phyloP scores from a whole-genome alignment of 2,329 filamentous ascomycete species.

The Chrysosphaeria jannelii region DNA sequence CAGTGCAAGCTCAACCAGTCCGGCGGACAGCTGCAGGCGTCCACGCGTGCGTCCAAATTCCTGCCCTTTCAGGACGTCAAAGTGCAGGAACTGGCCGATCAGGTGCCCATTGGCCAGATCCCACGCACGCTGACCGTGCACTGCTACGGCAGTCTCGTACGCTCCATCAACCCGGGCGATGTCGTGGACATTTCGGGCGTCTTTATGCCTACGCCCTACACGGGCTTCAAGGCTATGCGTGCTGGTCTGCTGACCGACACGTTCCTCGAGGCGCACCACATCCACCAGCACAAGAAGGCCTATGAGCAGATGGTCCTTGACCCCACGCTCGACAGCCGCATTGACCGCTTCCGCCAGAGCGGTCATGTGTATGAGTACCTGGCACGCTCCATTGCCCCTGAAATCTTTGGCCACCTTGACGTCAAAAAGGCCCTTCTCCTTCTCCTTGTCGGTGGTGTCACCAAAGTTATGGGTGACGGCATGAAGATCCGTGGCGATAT shows the following conservation, averaged over 20 bases:
- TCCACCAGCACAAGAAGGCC: constrained; percentile 91
- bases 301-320: constrained; percentile 83
- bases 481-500: constrained; percentile 98
- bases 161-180: constrained; percentile 77
- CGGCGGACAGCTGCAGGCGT: constrained; percentile 79
- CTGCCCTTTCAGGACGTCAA: constrained; percentile 95
- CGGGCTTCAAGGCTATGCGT: constrained; percentile 92
- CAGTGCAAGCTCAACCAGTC: constrained; percentile 75
- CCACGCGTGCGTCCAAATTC: constrained; percentile 89
- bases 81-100: constrained; percentile 96
- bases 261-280: constrained; percentile 78
- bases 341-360: constrained; percentile 56
- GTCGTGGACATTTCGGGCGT: constrained; percentile 83
- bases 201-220: constrained; percentile 91
- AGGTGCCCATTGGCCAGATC: constrained; percentile 93
- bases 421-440: constrained; percentile 96
- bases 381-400: constrained; percentile 82
- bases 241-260: constrained; percentile 93
- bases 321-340: constrained; percentile 46
- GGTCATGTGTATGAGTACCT: constrained; percentile 91
- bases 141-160: constrained; percentile 61
- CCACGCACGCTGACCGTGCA: constrained; percentile 71
- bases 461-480: constrained; percentile 86
- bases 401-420: constrained; percentile 88
- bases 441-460: constrained; percentile 82